These are phyloP conservation scores for Acanthamoeba quina DNA, from an alignment of 208 protist species.

Conservation along the genomic window DNA sequence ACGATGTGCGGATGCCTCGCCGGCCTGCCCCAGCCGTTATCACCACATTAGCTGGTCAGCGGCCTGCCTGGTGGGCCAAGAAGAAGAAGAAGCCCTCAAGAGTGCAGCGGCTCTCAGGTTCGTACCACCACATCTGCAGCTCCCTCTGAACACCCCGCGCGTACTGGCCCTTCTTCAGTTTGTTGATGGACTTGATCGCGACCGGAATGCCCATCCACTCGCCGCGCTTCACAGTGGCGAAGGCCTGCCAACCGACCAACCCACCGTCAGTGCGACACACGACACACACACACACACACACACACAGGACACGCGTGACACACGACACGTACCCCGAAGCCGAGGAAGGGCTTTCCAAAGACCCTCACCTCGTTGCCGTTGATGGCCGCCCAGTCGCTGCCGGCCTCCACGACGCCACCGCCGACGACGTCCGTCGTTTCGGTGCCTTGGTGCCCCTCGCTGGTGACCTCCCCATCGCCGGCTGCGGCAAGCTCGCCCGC, in stretches of 20 bases:
- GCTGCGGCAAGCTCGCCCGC: background rate
- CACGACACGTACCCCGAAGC: background rate
- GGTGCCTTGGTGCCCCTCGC: background rate
- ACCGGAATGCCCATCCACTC: slow-evolving; percentile 61
- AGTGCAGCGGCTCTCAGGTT: background rate
- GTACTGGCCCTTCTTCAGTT: slow-evolving; percentile 72
- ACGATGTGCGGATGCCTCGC: slow-evolving; percentile 65
- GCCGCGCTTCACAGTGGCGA: slow-evolving; percentile 48
- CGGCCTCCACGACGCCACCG: background rate
- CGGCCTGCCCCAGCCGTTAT: background rate
- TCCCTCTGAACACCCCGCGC: slow-evolving; percentile 46
- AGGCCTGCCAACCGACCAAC: slow-evolving; percentile 5
- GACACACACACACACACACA: background rate
- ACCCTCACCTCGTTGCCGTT: slow-evolving; percentile 32
- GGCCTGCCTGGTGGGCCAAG: background rate
- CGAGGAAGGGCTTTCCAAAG: slow-evolving; percentile 24
- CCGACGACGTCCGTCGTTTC: background rate
- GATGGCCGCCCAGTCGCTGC: slow-evolving; percentile 1
- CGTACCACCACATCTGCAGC: slow-evolving; percentile 65
- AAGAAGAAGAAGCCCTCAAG: background rate
- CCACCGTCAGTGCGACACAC: background rate
- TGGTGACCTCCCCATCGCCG: background rate
- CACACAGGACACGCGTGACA: background rate
- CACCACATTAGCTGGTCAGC: background rate
- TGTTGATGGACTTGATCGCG: slow-evolving; percentile 73